Evolutionary conservation across 2,329 filamentous ascomycete species (phyloP), one percentile per base, ranked within the genome.

Genomic region (Microsporum audouinii): DNA sequence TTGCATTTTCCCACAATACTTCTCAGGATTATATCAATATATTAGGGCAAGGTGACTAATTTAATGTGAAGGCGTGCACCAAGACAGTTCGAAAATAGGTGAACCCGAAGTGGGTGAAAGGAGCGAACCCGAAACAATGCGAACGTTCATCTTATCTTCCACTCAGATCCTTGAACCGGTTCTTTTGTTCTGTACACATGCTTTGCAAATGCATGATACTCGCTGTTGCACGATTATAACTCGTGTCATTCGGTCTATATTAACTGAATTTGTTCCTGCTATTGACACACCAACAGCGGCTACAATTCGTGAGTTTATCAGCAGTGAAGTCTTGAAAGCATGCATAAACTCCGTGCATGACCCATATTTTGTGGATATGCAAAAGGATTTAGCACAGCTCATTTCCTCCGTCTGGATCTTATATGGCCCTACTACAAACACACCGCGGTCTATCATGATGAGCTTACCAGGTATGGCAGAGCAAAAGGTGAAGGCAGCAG

Each of bases 321-420:
- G 86, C 59, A 85, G 85, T 3, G 88, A 96, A 66, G 89, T 97
- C 1, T 82, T 99, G 57, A 89, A 91, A 76, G 90, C 91, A 0
- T 92, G 88, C 69, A 89, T 96, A 71, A 89, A 87, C 1, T 95
- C 89, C 1, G 84, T 99, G 58, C 89, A 97, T 74, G 94, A 99
- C 66, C 87, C 90, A 0, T 96, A 97, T 73, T 99, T 97, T 73
- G 91, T 96, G 38, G 94, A 99, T 67, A 84, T 95, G 64, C 94
- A 99, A 69, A 92, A 91, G 71, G 91, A 99, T 58, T 81, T 99
- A 27, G 92, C 91, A 0, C 83, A 86, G 27, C 80, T 97, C 41
- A 96, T 99, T 64, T 91, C 91, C 0, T 83, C 86, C 2, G 94
- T 97, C 63, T 80, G 96, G 67, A 82, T 87, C 6, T 82, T 88